These are phyloP conservation scores for Cyberlindnera americana DNA, from an alignment of 805 yeast genomes.

Conservation along the genomic window DNA sequence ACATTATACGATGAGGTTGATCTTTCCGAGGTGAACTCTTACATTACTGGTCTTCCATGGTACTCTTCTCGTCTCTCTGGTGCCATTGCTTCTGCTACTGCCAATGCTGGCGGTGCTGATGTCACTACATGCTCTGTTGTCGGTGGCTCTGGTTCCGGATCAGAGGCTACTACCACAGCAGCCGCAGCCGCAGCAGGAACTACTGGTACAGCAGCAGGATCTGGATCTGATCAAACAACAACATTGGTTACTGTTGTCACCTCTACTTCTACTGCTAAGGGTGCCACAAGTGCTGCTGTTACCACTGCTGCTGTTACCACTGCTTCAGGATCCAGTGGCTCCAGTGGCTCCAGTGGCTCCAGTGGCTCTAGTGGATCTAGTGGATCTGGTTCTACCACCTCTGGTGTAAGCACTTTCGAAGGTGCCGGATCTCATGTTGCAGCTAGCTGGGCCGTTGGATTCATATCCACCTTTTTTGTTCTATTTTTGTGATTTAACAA, in stretches of 20 bases:
- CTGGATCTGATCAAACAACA: too few species aligned
- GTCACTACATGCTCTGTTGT: background rate
- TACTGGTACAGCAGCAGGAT: background rate
- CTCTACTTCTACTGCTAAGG: too few species aligned
- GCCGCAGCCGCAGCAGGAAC: too few species aligned
- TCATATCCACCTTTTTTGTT: background rate
- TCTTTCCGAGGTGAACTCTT: conserved; percentile 22
- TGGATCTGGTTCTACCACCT: background rate
- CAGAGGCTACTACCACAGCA: too few species aligned
- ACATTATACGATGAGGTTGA: conserved; percentile 29
- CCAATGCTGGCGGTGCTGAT: conserved; percentile 2
- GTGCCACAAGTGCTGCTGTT: too few species aligned
- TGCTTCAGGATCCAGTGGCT: too few species aligned
- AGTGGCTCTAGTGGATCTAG: too few species aligned
- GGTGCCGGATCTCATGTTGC: conserved; percentile 1
- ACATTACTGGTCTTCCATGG: conserved; percentile 33
- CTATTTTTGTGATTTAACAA: background rate
- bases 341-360: too few species aligned
- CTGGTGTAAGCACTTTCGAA: conserved; percentile 3
- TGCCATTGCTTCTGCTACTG: conserved; percentile 15
- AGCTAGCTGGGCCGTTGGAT: conserved; percentile 3
- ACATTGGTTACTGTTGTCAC: too few species aligned
- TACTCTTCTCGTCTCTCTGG: conserved; percentile 22
- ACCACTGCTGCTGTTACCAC: too few species aligned
- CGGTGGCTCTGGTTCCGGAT: background rate